Base-by-base conservation (phyloP, 108 stramenopile species). In the Discostella stelligeroides region DNA sequence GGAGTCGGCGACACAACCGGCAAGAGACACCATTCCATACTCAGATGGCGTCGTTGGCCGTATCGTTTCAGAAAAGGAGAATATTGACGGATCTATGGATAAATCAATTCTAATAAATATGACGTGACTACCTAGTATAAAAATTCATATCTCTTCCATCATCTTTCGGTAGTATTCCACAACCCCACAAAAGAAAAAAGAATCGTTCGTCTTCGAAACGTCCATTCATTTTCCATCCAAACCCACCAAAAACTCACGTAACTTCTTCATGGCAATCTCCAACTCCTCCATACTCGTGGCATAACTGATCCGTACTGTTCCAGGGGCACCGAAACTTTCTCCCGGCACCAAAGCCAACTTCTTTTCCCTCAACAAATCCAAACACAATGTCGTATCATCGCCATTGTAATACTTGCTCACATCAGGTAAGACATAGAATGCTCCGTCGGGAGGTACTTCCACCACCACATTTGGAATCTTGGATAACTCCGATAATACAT, bases 341-440 rank as follows among this genome's bases (percentile, higher is more conserved):
- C 98, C 98, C 2, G 98, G 96, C n/a, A 97, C 97, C 56, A 98
- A 72, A 3, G 98, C 98, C 60, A 98, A 77, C 60, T 84, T 83
- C 65, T 97, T 83, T 29, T 73, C 65, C 60, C 90, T 83, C 42
- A 98, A 73, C 48, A 98, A 82, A 63, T 94, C 88, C 64, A 91
- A 69, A 81, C 98, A 98, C 9, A 98, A 79, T 59, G 83, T 61
- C 38, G 89, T 82, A 69, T 89, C 88, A 63, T 94, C 92, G 23
- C 91, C 94, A 66, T 81, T 77, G 53, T 77, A 92, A 63, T 85
- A 91, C n/a, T 38, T 58, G 25, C 88, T 85, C 2, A 98, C 90
- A 64, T 98, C 96, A 18, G 96, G 96, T 8, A 98, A 69, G 41
- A 97, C 94, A 57, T 98, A 98, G 72, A 98, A 98, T 1, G 98